Base-by-base conservation (phyloP, 2,329 filamentous ascomycete genomes). In the Geoglossum cookeanum region DNA sequence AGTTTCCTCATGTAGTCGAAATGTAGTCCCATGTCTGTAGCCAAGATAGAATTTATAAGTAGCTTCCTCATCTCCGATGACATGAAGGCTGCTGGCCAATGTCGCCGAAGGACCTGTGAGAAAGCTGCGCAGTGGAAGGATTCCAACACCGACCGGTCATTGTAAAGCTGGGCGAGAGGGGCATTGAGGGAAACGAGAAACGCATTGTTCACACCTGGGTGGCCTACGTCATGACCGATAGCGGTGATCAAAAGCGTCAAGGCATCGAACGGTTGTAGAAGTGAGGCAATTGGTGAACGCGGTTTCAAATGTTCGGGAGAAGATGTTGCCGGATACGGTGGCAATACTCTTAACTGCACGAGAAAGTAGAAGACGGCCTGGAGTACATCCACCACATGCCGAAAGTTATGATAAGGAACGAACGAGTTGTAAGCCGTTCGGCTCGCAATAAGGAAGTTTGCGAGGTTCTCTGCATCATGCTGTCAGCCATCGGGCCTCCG, bases 71-170 rank as follows among this genome's bases (percentile, higher is more conserved):
- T 87, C 58, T 82, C 82, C 52, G 77, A 76, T 64, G 92, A 84
- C 61, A 84, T 77, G 63, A 94, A 94, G 1, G 84, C 85, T 3
- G 79, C 75, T 0, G 90, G 88, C 92, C 92, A 98, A 68, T 97
- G 84, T 54, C 89, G 81, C 55, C 91, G 84, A 47, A 98, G 78
- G 44, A 98, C 95, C 66, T 97, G 92, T 0, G 90, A 96, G 65
- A 91, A 98, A 1, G 92, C 92, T 0, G 92, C 92, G 66, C 92
- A 96, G 68, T 98, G 92, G 65, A 97, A 98, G 0, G 91, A 94
- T 70, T 98, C 92, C 42, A 98, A 77, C 15, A 98, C 92, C 0
- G 92, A 97, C 58, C 87, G 86, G 68, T 98, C 92, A 66, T 97
- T 97, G 73, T 97, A 98, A 13, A 97, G 75, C 68, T 96, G 90